Percentiles rank a stretch among this genome's conserved stretches.
Evolutionary conservation across 129 eudicot species (phyloP).

Genomic region (Saposhnikovia divaricata): DNA sequence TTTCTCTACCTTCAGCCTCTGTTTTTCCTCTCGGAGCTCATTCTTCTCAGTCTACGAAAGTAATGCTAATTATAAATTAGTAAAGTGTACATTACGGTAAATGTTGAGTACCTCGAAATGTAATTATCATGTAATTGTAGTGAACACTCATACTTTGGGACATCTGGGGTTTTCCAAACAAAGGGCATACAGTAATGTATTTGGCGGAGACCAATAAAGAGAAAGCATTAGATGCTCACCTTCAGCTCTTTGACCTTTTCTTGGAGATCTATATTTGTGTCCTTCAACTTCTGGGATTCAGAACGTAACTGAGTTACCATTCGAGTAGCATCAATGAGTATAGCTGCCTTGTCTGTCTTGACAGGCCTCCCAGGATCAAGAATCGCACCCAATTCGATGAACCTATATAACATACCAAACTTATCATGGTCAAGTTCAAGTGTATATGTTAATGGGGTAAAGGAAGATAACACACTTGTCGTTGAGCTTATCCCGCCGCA

Average conservation of each 20-base stretch:
- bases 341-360: slow-evolving; percentile 76
- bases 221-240: slow-evolving; percentile 21
- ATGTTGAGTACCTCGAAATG: background rate
- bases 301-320: slow-evolving; percentile 64
- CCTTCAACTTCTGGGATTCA: slow-evolving; percentile 74
- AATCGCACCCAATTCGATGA: slow-evolving; percentile 74
- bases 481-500: slow-evolving; percentile 79
- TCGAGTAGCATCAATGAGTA: slow-evolving; percentile 73
- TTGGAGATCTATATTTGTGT: slow-evolving; percentile 55
- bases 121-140: background rate
- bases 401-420: slow-evolving; percentile 30
- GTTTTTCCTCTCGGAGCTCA: slow-evolving; percentile 91
- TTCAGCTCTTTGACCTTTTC: slow-evolving; percentile 75
- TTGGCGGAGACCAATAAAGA: background rate
- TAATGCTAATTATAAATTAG: background rate
- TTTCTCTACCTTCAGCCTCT: slow-evolving; percentile 77
- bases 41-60: slow-evolving; percentile 52
- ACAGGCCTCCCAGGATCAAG: slow-evolving; percentile 81
- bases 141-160: background rate
- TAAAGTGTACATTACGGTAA: background rate
- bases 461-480: slow-evolving; percentile 42
- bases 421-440: slow-evolving; percentile 7
- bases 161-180: background rate
- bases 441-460: background rate
- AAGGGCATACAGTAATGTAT: background rate